Percentiles rank a stretch among this genome's conserved stretches.
phyloP scores from a whole-genome alignment of 495 filamentous ascomycete species.

The Collariella sp. region DNA sequence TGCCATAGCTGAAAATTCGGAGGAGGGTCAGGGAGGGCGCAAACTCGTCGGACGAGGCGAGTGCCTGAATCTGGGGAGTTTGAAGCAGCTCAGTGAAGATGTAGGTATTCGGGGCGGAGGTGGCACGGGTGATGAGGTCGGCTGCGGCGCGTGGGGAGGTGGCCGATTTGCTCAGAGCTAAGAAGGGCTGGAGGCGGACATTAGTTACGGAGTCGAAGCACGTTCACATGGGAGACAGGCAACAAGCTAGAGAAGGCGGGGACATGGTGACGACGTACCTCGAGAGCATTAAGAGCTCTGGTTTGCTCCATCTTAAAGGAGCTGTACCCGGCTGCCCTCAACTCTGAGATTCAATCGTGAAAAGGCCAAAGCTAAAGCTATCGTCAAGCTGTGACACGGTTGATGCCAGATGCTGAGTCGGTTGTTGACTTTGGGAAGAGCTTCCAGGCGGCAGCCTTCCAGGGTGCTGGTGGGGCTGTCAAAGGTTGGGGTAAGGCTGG shows the following conservation, averaged over 20 bases:
- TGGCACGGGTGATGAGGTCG: slow-evolving; percentile 81
- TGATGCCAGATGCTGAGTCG: background rate
- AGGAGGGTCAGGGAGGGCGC: slow-evolving; percentile 59
- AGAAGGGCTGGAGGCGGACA: slow-evolving; percentile 54
- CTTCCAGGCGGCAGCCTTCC: slow-evolving; percentile 8
- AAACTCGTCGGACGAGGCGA: slow-evolving; percentile 44
- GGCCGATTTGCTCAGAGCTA: slow-evolving; percentile 78
- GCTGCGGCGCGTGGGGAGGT: slow-evolving; percentile 74
- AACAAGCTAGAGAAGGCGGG: background rate
- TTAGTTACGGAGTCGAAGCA: background rate
- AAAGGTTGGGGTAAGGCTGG: slow-evolving; percentile 12
- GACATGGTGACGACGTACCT: slow-evolving; percentile 29
- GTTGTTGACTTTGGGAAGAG: background rate
- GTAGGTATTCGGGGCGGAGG: slow-evolving; percentile 77
- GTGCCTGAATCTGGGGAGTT: slow-evolving; percentile 68
- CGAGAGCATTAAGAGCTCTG: slow-evolving; percentile 75
- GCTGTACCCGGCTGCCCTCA: background rate
- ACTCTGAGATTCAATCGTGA: background rate
- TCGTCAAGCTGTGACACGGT: background rate
- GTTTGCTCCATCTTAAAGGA: slow-evolving; percentile 64
- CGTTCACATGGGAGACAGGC: background rate
- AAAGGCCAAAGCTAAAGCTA: background rate
- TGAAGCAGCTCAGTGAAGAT: slow-evolving; percentile 91
- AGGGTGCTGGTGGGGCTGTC: slow-evolving; percentile 7
- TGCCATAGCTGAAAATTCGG: slow-evolving; percentile 89